Evolutionary conservation across 1,284 basidiomycete genomes (phyloP), one percentile per base, ranked within the genome.

Genomic region (Ceratobasidium sp.): DNA sequence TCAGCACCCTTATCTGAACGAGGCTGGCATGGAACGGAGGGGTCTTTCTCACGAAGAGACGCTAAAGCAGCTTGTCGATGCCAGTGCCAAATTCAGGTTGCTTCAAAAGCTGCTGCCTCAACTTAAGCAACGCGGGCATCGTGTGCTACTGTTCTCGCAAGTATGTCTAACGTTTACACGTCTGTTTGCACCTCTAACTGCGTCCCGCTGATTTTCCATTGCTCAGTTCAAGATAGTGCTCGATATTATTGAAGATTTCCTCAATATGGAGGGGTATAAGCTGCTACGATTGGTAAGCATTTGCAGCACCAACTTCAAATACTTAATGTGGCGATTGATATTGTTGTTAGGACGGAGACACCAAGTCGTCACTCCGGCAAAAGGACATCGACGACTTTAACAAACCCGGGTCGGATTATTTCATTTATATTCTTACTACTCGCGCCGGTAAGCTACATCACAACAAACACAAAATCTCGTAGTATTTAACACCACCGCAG

Each of bases 121-220:
- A 83, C 88, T 99, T 73, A 95, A 95, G 82, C 90, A 90, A 69
- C 90, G 92, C 56, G 96, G 96, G 0, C 98, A 99, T 84, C 92
- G 98, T 34, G 91, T 99, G n/a, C 87, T 99, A 29, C 86, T 99
- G 34, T 99, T 99, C 86, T 98, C 96, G 84, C 98, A 99, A 87
- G 98, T 97, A 84, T 81, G 88, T 80, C 81, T 54, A 54, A 2
- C 52, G 5, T 32, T 43, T 43, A 4, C 40, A 11, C 8, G 40
- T 43, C 40, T 1, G 40, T 9, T 37, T 4, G 22, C 19, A 37
- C 37, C 62, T 49, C 49, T n/a, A 25, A 22, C 17, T 13, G 52
- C 49, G 34, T 34, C 8, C 4, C n/a, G 7, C 43, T 78, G 32
- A 52, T 43, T 22, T 4, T 15, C 15, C 15, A 15, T 17, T 61